Evolutionary conservation across 176 grass and related monocot species (phyloP), one percentile per base, ranked within the genome.

Genomic region (Neostapfia colusana): DNA sequence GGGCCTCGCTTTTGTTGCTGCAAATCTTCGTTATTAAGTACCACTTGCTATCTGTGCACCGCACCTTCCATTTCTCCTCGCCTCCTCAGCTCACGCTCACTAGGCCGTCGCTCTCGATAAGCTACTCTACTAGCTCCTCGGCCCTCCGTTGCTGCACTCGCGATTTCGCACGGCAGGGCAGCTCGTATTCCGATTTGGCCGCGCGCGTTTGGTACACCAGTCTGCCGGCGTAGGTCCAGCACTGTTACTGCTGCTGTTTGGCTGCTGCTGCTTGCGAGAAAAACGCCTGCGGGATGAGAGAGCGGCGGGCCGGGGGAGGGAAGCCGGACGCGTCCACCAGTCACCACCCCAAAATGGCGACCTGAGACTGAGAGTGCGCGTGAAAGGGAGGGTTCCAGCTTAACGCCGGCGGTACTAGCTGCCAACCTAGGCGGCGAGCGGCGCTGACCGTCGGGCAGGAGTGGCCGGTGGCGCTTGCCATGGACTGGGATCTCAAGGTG

Each of bases 401-500:
- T 74, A 9, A 37, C 41, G 60, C n/a, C n/a, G n/a, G n/a, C n/a
- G n/a, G 42, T 14, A 12, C 2, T 43, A 2, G 42, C 17, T 20
- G 38, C n/a, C n/a, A n/a, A n/a, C n/a, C n/a, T n/a, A n/a, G n/a
- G n/a, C n/a, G n/a, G n/a, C n/a, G n/a, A n/a, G 56, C 20, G 14
- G 24, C 42, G 24, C 16, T n/a, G n/a, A n/a, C n/a, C n/a, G n/a
- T n/a, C n/a, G n/a, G 34, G 21, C 14, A 11, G 53, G 54, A 21
- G 50, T 15, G 39, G 66, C 2, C 77, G n/a, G n/a, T n/a, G n/a
- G n/a, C n/a, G n/a, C n/a, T n/a, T n/a, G 66, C 65, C 54, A 98
- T 98, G 95, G 95, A 94, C 16, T 98, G 95, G 95, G 91, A 90
- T 86, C 82, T 87, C 61, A 97, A 92, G 82, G 87, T n/a, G n/a